Base-by-base conservation (phyloP, 441 rosid species). In the Pelargonium fulgidum region DNA sequence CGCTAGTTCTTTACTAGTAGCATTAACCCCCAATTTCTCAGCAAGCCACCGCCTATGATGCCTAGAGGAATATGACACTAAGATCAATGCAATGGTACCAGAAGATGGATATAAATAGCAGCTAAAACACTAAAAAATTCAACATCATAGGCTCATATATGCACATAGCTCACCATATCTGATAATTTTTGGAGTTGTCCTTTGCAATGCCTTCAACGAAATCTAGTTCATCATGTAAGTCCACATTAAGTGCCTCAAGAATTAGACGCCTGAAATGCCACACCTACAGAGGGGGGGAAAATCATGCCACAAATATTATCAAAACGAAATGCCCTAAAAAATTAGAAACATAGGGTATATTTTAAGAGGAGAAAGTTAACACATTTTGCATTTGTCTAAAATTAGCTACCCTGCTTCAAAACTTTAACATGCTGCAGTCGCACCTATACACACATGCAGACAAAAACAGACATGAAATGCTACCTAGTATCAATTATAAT, bases 41-140 rank as follows among this genome's bases (percentile, higher is more conserved):
- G 96, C 94, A 84, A 85, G 87, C 97, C 99, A 94, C 72, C 98
- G 83, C 72, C 98, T 85, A 70, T 94, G 99, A 85, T 94, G 96
- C 99, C 98, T 94, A 77, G 63, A 73, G 68, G 61, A 29, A 71
- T 48, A 67, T 36, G 41, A 13, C 59, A 29, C 44, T 47, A 44
- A 24, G 54, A 67, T 33, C 42, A 62, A 70, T 59, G 68, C 19
- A 9, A 1, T 47, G 62, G 47, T 62, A 29, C 2, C 33, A n/a
- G 69, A 70, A 29, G 52, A 59, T 17, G 62, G 62, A 56, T 56
- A 7, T 56, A 17, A 11, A 58, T 41, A 54, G 66, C 48, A 67
- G 0, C 11, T 22, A 72, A 42, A 64, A 54, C 67, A 63, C 58
- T n/a, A 59, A 48, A 70, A 68, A 19, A 29, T 65, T 75, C 44